These are phyloP conservation scores for Paramecium sexaurelia DNA, from an alignment of 73 alveolate genomes.

Conservation along the genomic window DNA sequence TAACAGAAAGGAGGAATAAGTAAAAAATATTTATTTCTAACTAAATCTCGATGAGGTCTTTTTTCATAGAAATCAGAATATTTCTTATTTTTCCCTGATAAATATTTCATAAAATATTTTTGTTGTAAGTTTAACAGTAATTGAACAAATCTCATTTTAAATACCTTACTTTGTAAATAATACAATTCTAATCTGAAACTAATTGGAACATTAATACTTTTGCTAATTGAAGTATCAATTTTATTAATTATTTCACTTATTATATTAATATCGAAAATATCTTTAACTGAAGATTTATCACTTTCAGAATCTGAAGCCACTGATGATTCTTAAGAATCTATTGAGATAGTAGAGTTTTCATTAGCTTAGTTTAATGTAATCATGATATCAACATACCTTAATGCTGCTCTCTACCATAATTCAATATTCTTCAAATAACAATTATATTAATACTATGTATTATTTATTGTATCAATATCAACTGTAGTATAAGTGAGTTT, in stretches of 20 bases:
- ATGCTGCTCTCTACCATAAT: slow-evolving; percentile 60
- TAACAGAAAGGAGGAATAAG: slow-evolving; percentile 42
- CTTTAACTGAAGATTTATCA: neutral
- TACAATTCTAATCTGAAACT: slow-evolving; percentile 49
- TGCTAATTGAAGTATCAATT: slow-evolving; percentile 41
- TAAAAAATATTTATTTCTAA: slow-evolving; percentile 61
- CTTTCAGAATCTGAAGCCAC: neutral
- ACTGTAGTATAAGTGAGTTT: slow-evolving; percentile 57
- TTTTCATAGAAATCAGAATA: slow-evolving; percentile 23
- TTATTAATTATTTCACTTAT: slow-evolving; percentile 18
- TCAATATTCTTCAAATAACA: slow-evolving; percentile 55
- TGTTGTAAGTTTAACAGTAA: neutral
- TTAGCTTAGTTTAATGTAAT: neutral
- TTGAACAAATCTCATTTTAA: slow-evolving; percentile 22
- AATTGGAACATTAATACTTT: slow-evolving; percentile 51
- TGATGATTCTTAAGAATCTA: slow-evolving; percentile 37
- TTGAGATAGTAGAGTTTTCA: slow-evolving; percentile 2
- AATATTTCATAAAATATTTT: slow-evolving; percentile 8
- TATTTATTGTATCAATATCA: slow-evolving; percentile 53
- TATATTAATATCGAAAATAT: neutral
- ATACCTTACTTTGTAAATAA: slow-evolving; percentile 19
- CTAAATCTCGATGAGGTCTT: slow-evolving; percentile 60
- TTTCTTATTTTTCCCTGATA: slow-evolving; percentile 40
- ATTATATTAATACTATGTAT: slow-evolving; percentile 50
- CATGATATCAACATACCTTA: slow-evolving; percentile 55